phyloP scores from a whole-genome alignment of 2,329 filamentous ascomycete species.

The Xylaria arbuscula region DNA sequence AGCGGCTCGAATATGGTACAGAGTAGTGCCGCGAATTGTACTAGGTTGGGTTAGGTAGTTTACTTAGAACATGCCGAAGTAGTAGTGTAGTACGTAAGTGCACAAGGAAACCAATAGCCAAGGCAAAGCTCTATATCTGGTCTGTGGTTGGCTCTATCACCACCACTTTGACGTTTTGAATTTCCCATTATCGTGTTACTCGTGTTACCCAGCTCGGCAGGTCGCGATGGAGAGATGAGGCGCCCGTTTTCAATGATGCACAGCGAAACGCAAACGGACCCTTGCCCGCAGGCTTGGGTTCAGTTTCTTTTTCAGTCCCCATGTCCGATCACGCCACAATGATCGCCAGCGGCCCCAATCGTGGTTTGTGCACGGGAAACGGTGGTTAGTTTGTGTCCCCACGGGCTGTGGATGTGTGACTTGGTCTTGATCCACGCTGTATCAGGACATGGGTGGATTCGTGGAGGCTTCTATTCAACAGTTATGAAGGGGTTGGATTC shows the following conservation, averaged over 20 bases:
- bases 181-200: neutral
- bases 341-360: constrained; percentile 42
- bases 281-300: constrained; percentile 21
- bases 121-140: constrained; percentile 8
- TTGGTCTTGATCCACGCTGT: constrained; percentile 29
- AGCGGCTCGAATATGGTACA: constrained; percentile 8
- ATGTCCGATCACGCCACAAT: constrained; percentile 42
- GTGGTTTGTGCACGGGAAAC: constrained; percentile 27
- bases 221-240: constrained; percentile 5
- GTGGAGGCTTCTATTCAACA: constrained; percentile 23
- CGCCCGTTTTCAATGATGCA: constrained; percentile 16
- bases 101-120: neutral
- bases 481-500: constrained; percentile 24
- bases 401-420: constrained; percentile 28
- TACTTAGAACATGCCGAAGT: neutral
- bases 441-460: constrained; percentile 34
- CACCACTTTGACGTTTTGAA: neutral
- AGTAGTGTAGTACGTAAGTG: neutral
- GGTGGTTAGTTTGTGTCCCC: constrained; percentile 20
- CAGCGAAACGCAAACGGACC: constrained; percentile 19
- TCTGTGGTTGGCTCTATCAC: constrained; percentile 17
- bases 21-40: neutral
- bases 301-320: constrained; percentile 34
- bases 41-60: neutral
- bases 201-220: constrained; percentile 8